Evolutionary conservation across 2,329 filamentous ascomycete species (phyloP).

Genomic region (Colletotrichum sp.): DNA sequence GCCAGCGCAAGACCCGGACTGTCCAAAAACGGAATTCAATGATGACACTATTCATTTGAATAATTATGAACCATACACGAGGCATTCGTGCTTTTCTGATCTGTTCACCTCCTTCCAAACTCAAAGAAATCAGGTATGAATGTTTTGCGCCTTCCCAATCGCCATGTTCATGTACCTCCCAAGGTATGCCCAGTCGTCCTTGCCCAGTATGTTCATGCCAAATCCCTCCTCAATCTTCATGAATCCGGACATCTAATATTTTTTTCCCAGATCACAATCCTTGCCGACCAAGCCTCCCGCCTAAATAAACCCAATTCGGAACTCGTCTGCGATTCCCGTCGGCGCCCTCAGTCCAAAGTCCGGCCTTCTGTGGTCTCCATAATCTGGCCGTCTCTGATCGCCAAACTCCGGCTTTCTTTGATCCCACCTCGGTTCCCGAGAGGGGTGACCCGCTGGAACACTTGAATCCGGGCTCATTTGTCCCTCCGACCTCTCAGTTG

Average conservation of each 20-base stretch:
- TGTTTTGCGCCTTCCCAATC: neutral
- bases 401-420: neutral
- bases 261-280: neutral
- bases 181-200: neutral
- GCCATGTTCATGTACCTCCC: neutral
- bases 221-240: neutral
- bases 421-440: neutral
- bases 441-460: neutral
- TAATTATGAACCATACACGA: neutral
- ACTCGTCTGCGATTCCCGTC: conserved; percentile 22
- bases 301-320: conserved; percentile 21
- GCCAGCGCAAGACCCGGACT: neutral
- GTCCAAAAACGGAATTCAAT: neutral
- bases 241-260: neutral
- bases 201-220: neutral
- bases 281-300: neutral
- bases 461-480: neutral
- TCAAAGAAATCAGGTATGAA: neutral
- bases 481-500: neutral
- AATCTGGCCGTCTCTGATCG: neutral
- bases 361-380: neutral
- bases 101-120: neutral
- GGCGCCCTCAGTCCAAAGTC: conserved; percentile 21
- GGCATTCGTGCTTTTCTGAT: neutral
- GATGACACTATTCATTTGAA: conserved; percentile 7